Base-by-base conservation (phyloP, 2,329 filamentous ascomycete genomes). In the Ceratocystiopsis minuta region DNA sequence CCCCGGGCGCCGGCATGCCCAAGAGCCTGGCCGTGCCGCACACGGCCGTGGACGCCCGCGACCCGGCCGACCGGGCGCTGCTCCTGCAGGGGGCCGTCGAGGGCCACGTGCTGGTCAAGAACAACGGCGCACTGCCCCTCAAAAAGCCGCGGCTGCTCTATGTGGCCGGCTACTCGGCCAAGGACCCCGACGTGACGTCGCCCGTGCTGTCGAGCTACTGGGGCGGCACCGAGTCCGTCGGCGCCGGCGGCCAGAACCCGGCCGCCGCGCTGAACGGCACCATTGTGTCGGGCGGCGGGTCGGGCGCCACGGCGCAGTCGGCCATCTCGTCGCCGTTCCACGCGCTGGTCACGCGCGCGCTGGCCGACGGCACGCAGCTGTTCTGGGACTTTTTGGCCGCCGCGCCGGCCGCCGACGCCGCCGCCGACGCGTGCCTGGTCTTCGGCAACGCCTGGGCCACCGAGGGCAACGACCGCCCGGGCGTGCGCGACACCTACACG, bases 371-470 rank as follows among this genome's bases (percentile, higher is more conserved):
- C 37, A 77, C 72, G 0, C 63, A 64, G 1, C 52, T 80, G 2
- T 70, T 68, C 52, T 76, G 69, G 64, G 76, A 81, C 52, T 70
- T 77, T 46, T 16, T 15, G 14, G 64, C 57, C 1, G 52, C 54
- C 1, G 55, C 62, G 1, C 72, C 75, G 0, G 50, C 57, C 6
- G 67, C 78, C 9, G 60, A 68, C 39, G 53, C 60, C 2, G 56
- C 48, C 1, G 64, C 67, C 2, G 69, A 87, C 51, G 65, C 82
- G 6, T 90, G 83, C 47, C 58, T 79, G 3, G 71, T 78, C 0
- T 70, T 79, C 48, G 68, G 71, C 49, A 80, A 80, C 52, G 68
- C 64, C 3, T 81, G 78, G 56, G 72, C 78, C 0, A 75, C 78
- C 1, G 84, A 92, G 57, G 78, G 78, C 2, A 78, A 67, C 49